phyloP scores from a whole-genome alignment of 129 eudicot species.

The Flaveria trinervia region DNA sequence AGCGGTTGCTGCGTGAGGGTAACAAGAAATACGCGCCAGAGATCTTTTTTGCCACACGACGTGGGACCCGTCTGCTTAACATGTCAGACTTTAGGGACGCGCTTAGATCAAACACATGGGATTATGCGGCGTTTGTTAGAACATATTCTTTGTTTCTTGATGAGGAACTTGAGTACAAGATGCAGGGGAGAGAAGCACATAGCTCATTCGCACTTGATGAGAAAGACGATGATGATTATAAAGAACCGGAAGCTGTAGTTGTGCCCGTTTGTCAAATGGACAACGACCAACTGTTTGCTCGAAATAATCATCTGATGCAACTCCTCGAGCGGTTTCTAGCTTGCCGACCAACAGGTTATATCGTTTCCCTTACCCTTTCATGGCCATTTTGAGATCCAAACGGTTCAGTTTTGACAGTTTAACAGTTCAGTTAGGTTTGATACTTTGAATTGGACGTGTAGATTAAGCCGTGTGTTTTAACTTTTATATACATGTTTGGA shows the following conservation, averaged over 20 bases:
- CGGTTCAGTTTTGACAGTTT: not conserved
- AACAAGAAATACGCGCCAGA: slow-evolving; percentile 70
- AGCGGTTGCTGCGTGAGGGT: slow-evolving; percentile 68
- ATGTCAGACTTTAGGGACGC: slow-evolving; percentile 83
- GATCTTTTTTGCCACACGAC: slow-evolving; percentile 85
- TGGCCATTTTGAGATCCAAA: not conserved
- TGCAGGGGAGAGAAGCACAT: slow-evolving; percentile 64
- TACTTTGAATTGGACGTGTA: too few species aligned
- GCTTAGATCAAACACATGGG: slow-evolving; percentile 66
- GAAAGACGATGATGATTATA: slow-evolving; percentile 45
- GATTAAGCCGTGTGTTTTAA: too few species aligned
- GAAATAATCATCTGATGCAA: slow-evolving; percentile 51
- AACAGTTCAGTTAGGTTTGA: too few species aligned
- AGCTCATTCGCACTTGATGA: slow-evolving; percentile 32
- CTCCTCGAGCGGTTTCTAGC: slow-evolving; percentile 79
- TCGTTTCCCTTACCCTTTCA: not conserved
- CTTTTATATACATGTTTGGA: too few species aligned
- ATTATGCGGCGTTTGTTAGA: slow-evolving; percentile 81
- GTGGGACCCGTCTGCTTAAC: slow-evolving; percentile 92
- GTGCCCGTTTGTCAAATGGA: slow-evolving; percentile 47
- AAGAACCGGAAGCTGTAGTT: slow-evolving; percentile 10
- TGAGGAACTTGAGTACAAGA: slow-evolving; percentile 76
- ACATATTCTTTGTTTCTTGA: slow-evolving; percentile 76
- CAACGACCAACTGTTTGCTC: slow-evolving; percentile 44
- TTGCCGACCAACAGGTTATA: slow-evolving; percentile 70